Base-by-base conservation (phyloP, 176 grass and related monocot genomes). In the Carex myosuroides region DNA sequence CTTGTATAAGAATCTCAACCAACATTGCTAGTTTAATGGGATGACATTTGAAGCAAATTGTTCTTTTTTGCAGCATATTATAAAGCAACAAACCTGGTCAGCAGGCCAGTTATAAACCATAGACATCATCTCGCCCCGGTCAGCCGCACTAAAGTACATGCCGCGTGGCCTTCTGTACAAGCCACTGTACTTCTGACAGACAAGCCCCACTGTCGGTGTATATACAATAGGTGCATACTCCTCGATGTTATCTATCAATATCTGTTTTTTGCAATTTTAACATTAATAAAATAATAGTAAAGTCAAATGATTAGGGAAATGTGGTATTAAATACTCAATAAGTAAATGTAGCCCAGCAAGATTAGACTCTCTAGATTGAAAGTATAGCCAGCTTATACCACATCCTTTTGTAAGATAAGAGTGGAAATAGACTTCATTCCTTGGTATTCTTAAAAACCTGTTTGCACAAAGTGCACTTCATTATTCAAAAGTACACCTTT, bases 81-180 rank as follows among this genome's bases (percentile, higher is more conserved):
- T 42, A 71, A 10, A 46, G 26, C 72, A 66, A 54, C 59, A 18
- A 72, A 93, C 95, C 89, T 98, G 93, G 79, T 98, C 96, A 88
- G 96, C 85, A 90, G 93, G 96, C 96, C 96, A 95, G 84, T 98
- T 98, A 81, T 98, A 98, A 77, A 98, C 96, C 96, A 98, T 98
- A 58, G 96, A 98, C 96, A 98, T 98, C 96, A 98, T 98, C 79
- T 93, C 93, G 26, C 91, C 96, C 80, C 87, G 91, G 87, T 98
- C 91, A 85, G 85, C 89, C 79, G 93, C 89, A 86, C 89, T 93
- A 88, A 98, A 98, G 77, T 95, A 98, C 96, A 98, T 98, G 73
- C 93, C 96, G 29, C 96, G 80, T 74, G 96, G 96, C 50, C 96
- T 85, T 85, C 93, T 88, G 82, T 88, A 98, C 79, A 98, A 80